Evolutionary conservation across 148 eudicot genomes (phyloP).

Genomic region (Cornus controversa): DNA sequence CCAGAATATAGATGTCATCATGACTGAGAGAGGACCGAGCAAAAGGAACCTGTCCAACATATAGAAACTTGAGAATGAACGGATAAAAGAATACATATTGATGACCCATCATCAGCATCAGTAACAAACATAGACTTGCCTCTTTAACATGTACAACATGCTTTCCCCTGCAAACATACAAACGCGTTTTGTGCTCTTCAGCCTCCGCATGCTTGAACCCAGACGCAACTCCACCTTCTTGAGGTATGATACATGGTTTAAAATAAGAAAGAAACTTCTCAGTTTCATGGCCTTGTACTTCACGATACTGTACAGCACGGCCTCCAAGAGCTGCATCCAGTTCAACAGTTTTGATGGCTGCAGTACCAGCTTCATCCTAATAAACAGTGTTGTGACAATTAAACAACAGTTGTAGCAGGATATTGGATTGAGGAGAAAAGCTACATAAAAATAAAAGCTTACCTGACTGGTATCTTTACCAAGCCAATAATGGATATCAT

Average conservation of each 20-base stretch:
- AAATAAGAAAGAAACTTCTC: constrained; percentile 97
- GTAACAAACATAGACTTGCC: constrained; percentile 39
- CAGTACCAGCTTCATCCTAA: constrained; percentile 95
- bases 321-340: constrained; percentile 96
- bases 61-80: neutral
- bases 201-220: constrained; percentile 80
- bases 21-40: constrained; percentile 91
- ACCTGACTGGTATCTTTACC: constrained; percentile 96
- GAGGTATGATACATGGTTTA: constrained; percentile 95
- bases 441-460: constrained; percentile 21
- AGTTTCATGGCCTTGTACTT: constrained; percentile 95
- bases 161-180: constrained; percentile 86
- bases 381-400: constrained; percentile 20
- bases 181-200: constrained; percentile 60
- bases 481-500: constrained; percentile 97
- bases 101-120: constrained; percentile 7
- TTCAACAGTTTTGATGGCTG: constrained; percentile 84
- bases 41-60: constrained; percentile 72
- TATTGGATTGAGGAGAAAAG: constrained; percentile 3
- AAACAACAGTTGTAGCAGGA: constrained; percentile 13
- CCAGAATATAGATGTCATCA: constrained; percentile 90
- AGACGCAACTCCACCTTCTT: constrained; percentile 85
- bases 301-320: constrained; percentile 96
- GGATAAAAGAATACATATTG: neutral
- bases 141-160: constrained; percentile 94